Evolutionary conservation across 108 stramenopile genomes (phyloP), one percentile per base, ranked within the genome.

Genomic region (Pseudonitzschia delicatissima): DNA sequence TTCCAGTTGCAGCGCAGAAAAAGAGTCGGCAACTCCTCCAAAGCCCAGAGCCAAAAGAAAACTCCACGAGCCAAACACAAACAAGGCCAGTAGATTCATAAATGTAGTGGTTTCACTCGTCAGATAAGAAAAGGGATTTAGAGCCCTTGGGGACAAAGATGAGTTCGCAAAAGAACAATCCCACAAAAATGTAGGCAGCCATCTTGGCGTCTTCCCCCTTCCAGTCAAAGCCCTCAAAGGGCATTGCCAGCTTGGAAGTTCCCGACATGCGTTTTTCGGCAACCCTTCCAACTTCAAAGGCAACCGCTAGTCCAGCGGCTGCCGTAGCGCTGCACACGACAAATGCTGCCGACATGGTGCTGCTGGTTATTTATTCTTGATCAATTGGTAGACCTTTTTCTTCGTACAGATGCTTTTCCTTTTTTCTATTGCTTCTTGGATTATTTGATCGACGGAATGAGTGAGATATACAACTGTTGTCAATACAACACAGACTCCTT

Each of bases 281-380:
- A 21, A 42, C 32, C 21, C 34, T 61, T 9, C 60, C 60, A 18
- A 7, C 20, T 37, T 61, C 60, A 32, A 40, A 40, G 37, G 60
- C 60, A 0, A 27, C 2, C 0, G 37, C 17, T 15, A 61, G 20
- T 35, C 60, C 60, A 18, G 60, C 60, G 21, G 60, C 60, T 18
- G 60, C 60, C 7, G 37, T 26, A 18, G 39, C 25, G 34, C 36
- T 42, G 37, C 60, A 61, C 37, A 61, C 36, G 36, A 27, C 60
- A 0, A 61, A 61, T 6, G 26, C n/a, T 23, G n/a, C n/a, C n/a
- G n/a, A n/a, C n/a, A n/a, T n/a, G n/a, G n/a, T n/a, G n/a, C n/a
- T n/a, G n/a, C n/a, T n/a, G n/a, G n/a, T n/a, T n/a, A n/a, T n/a
- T n/a, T n/a, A n/a, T n/a, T n/a, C n/a, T n/a, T n/a, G n/a, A n/a